These are phyloP conservation scores for Clonostachys byssicola DNA, from an alignment of 2,329 filamentous ascomycete genomes.

Conservation along the genomic window DNA sequence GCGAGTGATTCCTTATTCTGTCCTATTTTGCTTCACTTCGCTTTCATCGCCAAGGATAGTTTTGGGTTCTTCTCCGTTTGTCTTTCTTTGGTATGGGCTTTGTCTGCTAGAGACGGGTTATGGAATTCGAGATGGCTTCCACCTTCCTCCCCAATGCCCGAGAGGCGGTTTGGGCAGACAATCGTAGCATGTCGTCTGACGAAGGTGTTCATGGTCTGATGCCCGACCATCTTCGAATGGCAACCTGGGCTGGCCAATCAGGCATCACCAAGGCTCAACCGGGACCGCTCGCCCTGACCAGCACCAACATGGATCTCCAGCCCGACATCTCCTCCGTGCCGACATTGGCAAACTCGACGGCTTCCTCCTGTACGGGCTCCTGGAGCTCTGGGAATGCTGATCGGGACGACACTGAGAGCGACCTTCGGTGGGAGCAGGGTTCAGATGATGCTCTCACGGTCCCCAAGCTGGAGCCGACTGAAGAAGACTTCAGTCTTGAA, in stretches of 20 bases:
- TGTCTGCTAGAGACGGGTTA: constrained; percentile 36
- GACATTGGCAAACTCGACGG: constrained; percentile 37
- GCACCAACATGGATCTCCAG: constrained; percentile 39
- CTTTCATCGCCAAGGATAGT: constrained; percentile 15
- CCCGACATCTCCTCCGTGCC: constrained; percentile 32
- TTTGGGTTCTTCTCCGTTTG: no score
- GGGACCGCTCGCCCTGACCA: constrained; percentile 49
- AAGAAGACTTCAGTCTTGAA: constrained; percentile 50
- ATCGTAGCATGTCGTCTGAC: constrained; percentile 38
- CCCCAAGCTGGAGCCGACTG: constrained; percentile 53
- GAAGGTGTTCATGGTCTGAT: constrained; percentile 23
- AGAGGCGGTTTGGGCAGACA: constrained; percentile 40
- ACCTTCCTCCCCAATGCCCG: constrained; percentile 33
- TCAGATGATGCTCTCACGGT: constrained; percentile 39
- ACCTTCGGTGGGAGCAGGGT: constrained; percentile 40
- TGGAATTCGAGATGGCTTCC: constrained; percentile 34
- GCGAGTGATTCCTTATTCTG: not conserved
- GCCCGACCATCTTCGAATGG: not conserved
- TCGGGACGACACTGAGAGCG: constrained; percentile 29
- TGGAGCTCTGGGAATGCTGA: constrained; percentile 37
- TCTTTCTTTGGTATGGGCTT: constrained; percentile 11
- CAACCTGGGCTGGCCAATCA: constrained; percentile 15
- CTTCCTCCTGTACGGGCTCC: constrained; percentile 39
- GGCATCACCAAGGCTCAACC: constrained; percentile 25
- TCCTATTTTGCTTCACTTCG: not conserved